Percentiles rank a stretch among this genome's conserved stretches.
Evolutionary conservation across 371 early-diverging fungal genomes (phyloP).

Genomic region (Lichtheimia ornata): DNA sequence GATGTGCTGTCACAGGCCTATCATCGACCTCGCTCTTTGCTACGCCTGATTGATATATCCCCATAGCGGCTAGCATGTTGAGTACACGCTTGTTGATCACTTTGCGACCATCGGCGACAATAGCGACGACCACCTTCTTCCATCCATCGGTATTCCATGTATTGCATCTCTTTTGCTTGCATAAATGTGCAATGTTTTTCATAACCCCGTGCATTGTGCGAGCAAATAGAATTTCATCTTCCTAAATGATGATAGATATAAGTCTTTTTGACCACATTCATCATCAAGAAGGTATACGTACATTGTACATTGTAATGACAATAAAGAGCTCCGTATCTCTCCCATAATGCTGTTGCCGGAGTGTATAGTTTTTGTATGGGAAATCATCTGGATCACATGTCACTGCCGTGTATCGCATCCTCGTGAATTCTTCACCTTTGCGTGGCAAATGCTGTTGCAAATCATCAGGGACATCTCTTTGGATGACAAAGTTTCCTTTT

Average conservation of each 20-base stretch:
- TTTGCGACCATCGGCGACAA: constrained; percentile 84
- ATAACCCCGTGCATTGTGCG: constrained; percentile 77
- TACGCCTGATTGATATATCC: constrained; percentile 77
- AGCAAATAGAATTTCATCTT: constrained; percentile 67
- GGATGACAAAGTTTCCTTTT: constrained; percentile 53
- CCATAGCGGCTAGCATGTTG: constrained; percentile 63
- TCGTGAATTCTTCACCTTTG: constrained; percentile 65
- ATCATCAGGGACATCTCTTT: constrained; percentile 50
- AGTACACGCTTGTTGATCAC: constrained; percentile 63
- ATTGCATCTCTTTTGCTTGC: constrained; percentile 54
- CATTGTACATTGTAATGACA: constrained; percentile 68
- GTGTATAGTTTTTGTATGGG: constrained; percentile 65
- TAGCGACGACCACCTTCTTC: constrained; percentile 84
- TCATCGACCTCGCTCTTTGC: constrained; percentile 65
- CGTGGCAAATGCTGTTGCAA: constrained; percentile 34
- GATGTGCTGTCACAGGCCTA: constrained; percentile 70
- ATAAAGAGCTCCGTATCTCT: constrained; percentile 87
- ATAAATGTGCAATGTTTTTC: constrained; percentile 81
- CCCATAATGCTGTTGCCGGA: constrained; percentile 76
- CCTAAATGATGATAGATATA: constrained; percentile 30
- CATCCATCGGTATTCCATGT: constrained; percentile 80
- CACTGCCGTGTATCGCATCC: constrained; percentile 82
- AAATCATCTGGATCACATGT: constrained; percentile 89
- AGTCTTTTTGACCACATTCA: background rate
- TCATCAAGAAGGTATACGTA: constrained; percentile 6